Evolutionary conservation across 768 basidiomycete genomes (phyloP).

Genomic region (Collybia sp.): DNA sequence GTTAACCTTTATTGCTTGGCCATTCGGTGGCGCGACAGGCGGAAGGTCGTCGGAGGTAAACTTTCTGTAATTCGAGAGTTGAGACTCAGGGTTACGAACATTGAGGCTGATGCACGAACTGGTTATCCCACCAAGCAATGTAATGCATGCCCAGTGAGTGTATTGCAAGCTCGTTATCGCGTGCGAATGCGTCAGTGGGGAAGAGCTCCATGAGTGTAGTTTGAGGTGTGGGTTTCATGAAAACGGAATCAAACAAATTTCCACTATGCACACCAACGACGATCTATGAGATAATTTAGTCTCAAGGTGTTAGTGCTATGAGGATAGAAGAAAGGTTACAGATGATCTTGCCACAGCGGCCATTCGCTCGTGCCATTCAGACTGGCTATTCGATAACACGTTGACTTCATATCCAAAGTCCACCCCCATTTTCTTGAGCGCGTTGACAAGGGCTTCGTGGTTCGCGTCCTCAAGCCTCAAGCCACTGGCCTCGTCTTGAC

Average conservation of each 20-base stretch:
- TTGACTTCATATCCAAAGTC: conserved; percentile 51
- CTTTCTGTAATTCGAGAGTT: conserved; percentile 23
- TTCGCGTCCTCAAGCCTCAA: conserved; percentile 48
- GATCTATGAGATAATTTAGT: conserved; percentile 31
- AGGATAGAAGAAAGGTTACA: conserved; percentile 25
- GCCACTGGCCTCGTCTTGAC: conserved; percentile 48
- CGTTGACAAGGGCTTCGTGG: conserved; percentile 58
- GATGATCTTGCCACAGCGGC: conserved; percentile 62
- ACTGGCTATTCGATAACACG: conserved; percentile 39
- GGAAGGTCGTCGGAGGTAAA: conserved; percentile 29
- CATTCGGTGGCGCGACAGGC: conserved; percentile 17
- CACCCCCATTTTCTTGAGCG: conserved; percentile 46
- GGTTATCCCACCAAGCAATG: conserved; percentile 49
- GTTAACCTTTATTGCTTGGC: conserved; percentile 29
- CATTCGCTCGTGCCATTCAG: conserved; percentile 56
- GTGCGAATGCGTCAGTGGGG: conserved; percentile 58
- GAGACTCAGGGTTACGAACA: not conserved
- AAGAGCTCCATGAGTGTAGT: conserved; percentile 78
- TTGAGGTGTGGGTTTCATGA: conserved; percentile 56
- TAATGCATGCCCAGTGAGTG: conserved; percentile 51
- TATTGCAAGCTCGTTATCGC: conserved; percentile 57
- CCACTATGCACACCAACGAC: conserved; percentile 56
- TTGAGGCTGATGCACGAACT: conserved; percentile 20
- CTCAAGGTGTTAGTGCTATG: too few relatives aligned
- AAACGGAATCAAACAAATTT: conserved; percentile 64